Conservation (phyloP, 331 rosid species). For the Malus hybrid region DNA sequence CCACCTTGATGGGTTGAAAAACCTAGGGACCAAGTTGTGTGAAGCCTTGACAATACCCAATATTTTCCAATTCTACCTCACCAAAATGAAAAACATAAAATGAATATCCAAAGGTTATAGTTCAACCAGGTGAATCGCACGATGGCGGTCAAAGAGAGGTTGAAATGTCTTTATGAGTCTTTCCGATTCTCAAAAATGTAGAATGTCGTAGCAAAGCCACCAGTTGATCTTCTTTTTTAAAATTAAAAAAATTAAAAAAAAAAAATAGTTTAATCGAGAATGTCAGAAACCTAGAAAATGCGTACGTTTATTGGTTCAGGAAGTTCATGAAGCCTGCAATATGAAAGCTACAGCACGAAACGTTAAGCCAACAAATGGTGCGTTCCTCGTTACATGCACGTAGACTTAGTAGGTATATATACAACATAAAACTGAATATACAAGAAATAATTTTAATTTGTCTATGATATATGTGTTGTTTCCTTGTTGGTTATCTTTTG, state of each 20-base stretch:
- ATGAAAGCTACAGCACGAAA: neutral
- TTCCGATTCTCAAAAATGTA: accelerated
- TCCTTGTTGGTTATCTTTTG: neutral
- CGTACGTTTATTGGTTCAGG: no score
- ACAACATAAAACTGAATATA: neutral
- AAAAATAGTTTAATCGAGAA: neutral
- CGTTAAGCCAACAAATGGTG: neutral
- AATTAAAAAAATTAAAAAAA: no score
- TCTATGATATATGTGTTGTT: neutral
- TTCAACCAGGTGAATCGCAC: no score
- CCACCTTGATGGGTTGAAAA: neutral
- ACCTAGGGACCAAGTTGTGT: neutral
- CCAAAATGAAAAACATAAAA: neutral
- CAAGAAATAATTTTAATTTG: neutral
- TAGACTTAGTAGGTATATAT: neutral
- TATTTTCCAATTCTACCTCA: neutral
- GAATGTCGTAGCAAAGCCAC: no score
- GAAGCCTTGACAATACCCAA: neutral
- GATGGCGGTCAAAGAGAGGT: accelerated
- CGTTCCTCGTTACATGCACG: neutral
- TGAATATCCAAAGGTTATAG: neutral
- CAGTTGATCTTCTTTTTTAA: accelerated
- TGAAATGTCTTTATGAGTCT: no score
- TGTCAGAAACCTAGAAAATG: neutral
- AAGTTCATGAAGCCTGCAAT: no score